Percentiles rank a stretch among this genome's conserved stretches.
Evolutionary conservation across 495 filamentous ascomycete species (phyloP).

Genomic region (Lophium mytilinum): DNA sequence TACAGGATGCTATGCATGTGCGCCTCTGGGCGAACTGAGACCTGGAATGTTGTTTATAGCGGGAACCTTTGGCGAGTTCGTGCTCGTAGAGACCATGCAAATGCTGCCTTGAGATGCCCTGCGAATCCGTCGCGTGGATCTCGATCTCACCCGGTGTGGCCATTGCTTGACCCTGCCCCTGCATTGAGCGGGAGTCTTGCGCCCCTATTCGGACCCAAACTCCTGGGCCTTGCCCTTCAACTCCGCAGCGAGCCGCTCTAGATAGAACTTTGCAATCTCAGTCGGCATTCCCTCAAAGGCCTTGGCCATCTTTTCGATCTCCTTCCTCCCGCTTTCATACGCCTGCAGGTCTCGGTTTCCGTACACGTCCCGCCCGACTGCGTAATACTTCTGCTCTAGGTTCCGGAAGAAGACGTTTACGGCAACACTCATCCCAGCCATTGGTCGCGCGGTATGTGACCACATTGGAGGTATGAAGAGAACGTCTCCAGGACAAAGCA

Average conservation of each 20-base stretch:
- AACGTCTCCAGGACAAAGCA: slow-evolving; percentile 61
- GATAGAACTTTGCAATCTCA: slow-evolving; percentile 65
- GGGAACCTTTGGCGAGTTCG: too few species aligned
- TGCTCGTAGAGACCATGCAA: too few species aligned
- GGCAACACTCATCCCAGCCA: slow-evolving; percentile 56
- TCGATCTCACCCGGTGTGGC: too few species aligned
- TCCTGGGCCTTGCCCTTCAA: slow-evolving; percentile 36
- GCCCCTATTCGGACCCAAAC: neutral
- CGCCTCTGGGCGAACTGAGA: too few species aligned
- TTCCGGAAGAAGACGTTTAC: slow-evolving; percentile 83
- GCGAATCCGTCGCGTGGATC: too few species aligned
- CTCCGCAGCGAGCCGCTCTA: slow-evolving; percentile 66
- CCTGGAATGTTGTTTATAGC: too few species aligned
- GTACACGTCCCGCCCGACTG: slow-evolving; percentile 74
- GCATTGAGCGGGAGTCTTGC: too few species aligned
- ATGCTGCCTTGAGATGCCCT: too few species aligned
- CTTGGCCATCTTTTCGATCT: slow-evolving; percentile 58
- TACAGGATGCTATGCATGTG: too few species aligned
- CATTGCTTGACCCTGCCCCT: too few species aligned
- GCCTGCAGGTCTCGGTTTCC: slow-evolving; percentile 78
- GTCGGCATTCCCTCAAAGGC: slow-evolving; percentile 58
- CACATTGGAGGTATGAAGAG: slow-evolving; percentile 76
- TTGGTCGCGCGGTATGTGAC: slow-evolving; percentile 69
- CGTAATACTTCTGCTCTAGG: slow-evolving; percentile 54
- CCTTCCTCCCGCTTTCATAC: slow-evolving; percentile 71